Percentiles rank a stretch among this genome's conserved stretches.
Evolutionary conservation across 1,139 yeast genomes (phyloP).

Genomic region (Arxiozyma telluris): DNA sequence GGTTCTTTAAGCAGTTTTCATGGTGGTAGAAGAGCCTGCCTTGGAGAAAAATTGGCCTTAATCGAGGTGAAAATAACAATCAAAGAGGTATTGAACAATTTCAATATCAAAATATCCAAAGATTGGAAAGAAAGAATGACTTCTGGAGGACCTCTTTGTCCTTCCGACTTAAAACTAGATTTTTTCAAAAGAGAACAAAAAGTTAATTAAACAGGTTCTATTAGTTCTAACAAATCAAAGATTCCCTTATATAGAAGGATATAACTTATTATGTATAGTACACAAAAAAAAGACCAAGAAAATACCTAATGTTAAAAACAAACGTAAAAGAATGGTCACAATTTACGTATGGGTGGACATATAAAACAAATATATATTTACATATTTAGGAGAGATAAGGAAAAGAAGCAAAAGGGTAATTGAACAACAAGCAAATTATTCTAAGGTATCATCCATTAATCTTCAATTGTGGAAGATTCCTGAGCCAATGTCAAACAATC

Average conservation of each 20-base stretch:
- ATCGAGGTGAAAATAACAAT: slow-evolving; percentile 38
- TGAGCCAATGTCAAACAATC: slow-evolving; percentile 34
- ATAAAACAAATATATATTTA: neutral
- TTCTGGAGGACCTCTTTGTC: slow-evolving; percentile 39
- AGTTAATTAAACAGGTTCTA: neutral
- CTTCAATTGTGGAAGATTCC: slow-evolving; percentile 21
- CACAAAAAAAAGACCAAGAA: too few species aligned
- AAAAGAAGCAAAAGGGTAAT: neutral
- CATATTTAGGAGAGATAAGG: neutral
- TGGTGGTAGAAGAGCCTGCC: slow-evolving; percentile 53
- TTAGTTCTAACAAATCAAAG: neutral
- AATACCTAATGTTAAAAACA: too few species aligned
- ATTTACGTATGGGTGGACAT: too few species aligned
- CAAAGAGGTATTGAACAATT: slow-evolving; percentile 33
- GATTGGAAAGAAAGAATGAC: slow-evolving; percentile 46
- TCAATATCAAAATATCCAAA: slow-evolving; percentile 34
- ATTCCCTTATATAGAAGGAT: too few species aligned
- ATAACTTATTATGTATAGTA: too few species aligned
- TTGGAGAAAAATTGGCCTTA: slow-evolving; percentile 54
- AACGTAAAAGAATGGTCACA: neutral
- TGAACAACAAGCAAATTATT: neutral
- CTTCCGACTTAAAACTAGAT: slow-evolving; percentile 25
- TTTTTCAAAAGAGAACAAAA: slow-evolving; percentile 9
- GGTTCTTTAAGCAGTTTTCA: slow-evolving; percentile 48
- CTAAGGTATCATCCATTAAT: neutral